Conservation (phyloP, 2,329 filamentous ascomycete species). For the Myotisia sp. region DNA sequence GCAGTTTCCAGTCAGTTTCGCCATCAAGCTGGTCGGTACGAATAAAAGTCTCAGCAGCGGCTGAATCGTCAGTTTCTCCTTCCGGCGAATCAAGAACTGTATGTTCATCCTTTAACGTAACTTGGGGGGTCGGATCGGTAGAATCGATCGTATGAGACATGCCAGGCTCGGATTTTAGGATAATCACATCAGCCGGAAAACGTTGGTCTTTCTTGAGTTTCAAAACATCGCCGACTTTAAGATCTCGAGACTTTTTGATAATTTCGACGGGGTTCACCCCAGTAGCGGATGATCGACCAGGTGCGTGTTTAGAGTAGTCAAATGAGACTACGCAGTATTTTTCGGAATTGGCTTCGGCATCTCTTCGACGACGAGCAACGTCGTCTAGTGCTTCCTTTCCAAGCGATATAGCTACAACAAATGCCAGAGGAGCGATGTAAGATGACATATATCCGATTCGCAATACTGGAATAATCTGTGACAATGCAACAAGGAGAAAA, state of each 20-base stretch:
- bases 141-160: slow-evolving; percentile 34
- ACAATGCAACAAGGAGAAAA: slow-evolving; percentile 86
- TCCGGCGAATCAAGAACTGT: slow-evolving; percentile 16
- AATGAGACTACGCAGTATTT: slow-evolving; percentile 67
- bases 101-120: slow-evolving; percentile 12
- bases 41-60: slow-evolving; percentile 76
- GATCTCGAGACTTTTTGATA: slow-evolving; percentile 66
- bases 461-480: slow-evolving; percentile 76
- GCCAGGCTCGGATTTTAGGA: slow-evolving; percentile 63
- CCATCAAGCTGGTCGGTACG: slow-evolving; percentile 93
- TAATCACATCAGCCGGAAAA: slow-evolving; percentile 85
- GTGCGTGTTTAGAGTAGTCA: slow-evolving; percentile 27
- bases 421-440: slow-evolving; percentile 81
- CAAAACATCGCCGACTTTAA: slow-evolving; percentile 90
- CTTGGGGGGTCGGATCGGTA: slow-evolving; percentile 11
- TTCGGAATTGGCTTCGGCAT: slow-evolving; percentile 90
- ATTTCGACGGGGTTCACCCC: slow-evolving; percentile 45
- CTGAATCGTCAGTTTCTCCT: slow-evolving; percentile 19
- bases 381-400: slow-evolving; percentile 95
- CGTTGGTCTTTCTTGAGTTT: slow-evolving; percentile 85
- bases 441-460: slow-evolving; percentile 90
- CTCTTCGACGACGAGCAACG: slow-evolving; percentile 67
- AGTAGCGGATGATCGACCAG: slow-evolving; percentile 14
- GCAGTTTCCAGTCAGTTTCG: slow-evolving; percentile 96
- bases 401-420: slow-evolving; percentile 81